phyloP scores from a whole-genome alignment of 176 grass and related monocot genomes.

The Olyra latifolia region DNA sequence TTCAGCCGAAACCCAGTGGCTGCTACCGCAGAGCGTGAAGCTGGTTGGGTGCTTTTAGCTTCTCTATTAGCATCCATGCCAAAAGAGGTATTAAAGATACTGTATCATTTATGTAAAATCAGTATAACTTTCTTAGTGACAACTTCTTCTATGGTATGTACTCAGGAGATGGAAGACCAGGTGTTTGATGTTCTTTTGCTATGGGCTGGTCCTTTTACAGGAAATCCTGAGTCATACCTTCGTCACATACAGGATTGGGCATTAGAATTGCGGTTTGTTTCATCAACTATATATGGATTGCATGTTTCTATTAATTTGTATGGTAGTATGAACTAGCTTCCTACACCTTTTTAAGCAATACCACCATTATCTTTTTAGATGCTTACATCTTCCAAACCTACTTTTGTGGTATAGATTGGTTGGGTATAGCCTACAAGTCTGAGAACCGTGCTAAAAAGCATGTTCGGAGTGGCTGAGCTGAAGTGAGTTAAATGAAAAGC shows the following conservation, averaged over 20 bases:
- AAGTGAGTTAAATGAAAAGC: too few species aligned
- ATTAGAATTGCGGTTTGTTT: slow-evolving; percentile 73
- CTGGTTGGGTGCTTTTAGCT: slow-evolving; percentile 92
- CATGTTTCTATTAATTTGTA: slow-evolving; percentile 24
- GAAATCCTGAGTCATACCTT: slow-evolving; percentile 87
- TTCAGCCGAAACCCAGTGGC: slow-evolving; percentile 83
- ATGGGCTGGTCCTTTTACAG: slow-evolving; percentile 87
- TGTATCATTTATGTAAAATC: slow-evolving; percentile 24
- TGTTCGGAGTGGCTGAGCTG: too few species aligned
- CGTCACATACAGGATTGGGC: slow-evolving; percentile 73
- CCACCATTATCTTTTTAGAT: slow-evolving; percentile 2
- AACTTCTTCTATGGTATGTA: slow-evolving; percentile 37
- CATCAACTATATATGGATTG: slow-evolving; percentile 5
- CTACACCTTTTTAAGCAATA: neutral
- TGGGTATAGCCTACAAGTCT: too few species aligned
- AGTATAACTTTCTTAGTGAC: slow-evolving; percentile 4
- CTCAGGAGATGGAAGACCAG: slow-evolving; percentile 93
- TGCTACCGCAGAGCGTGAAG: slow-evolving; percentile 77
- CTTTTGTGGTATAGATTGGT: too few species aligned
- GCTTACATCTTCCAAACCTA: too few species aligned
- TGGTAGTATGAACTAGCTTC: neutral
- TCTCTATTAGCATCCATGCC: slow-evolving; percentile 96
- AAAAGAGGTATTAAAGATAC: slow-evolving; percentile 72
- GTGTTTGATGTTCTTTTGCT: slow-evolving; percentile 98
- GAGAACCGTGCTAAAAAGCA: too few species aligned